These are phyloP conservation scores for Aspergillus sojae DNA, from an alignment of 2,329 filamentous ascomycete species.

Conservation along the genomic window DNA sequence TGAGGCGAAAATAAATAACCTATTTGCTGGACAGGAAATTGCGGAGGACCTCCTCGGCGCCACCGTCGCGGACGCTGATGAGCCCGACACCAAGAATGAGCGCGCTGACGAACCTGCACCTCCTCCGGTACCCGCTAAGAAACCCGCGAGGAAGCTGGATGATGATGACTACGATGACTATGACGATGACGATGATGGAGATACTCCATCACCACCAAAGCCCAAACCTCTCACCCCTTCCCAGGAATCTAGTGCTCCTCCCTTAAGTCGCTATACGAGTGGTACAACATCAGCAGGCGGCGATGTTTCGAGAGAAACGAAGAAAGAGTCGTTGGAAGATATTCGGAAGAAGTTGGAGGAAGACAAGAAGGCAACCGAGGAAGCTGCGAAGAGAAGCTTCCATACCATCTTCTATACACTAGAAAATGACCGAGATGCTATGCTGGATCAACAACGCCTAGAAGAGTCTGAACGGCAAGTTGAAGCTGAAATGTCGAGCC, in stretches of 20 bases:
- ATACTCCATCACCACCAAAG: conserved; percentile 53
- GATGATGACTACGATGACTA: conserved; percentile 75
- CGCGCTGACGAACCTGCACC: conserved; percentile 54
- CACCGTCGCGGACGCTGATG: conserved; percentile 54
- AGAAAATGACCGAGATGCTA: conserved; percentile 91
- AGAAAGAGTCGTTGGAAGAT: conserved; percentile 74
- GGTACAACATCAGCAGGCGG: conserved; percentile 65
- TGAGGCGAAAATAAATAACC: conserved; percentile 73
- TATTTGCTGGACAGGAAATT: conserved; percentile 63
- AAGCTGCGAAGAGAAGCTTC: conserved; percentile 86
- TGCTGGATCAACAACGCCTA: conserved; percentile 95
- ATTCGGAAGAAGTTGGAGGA: conserved; percentile 92
- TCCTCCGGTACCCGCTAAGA: conserved; percentile 50
- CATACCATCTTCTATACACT: conserved; percentile 93
- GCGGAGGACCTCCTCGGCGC: conserved; percentile 35
- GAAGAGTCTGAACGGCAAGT: conserved; percentile 96
- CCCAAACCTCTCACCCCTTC: conserved; percentile 54
- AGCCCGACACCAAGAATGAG: conserved; percentile 31
- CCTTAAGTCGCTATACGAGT: conserved; percentile 69
- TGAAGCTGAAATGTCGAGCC: conserved; percentile 86
- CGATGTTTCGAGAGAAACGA: conserved; percentile 59
- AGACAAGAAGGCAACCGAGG: conserved; percentile 85
- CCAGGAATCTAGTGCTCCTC: conserved; percentile 61
- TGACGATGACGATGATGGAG: conserved; percentile 59
- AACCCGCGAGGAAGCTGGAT: conserved; percentile 73